Evolutionary conservation across 495 filamentous ascomycete genomes (phyloP).

Genomic region (Penicillium verhagenii): DNA sequence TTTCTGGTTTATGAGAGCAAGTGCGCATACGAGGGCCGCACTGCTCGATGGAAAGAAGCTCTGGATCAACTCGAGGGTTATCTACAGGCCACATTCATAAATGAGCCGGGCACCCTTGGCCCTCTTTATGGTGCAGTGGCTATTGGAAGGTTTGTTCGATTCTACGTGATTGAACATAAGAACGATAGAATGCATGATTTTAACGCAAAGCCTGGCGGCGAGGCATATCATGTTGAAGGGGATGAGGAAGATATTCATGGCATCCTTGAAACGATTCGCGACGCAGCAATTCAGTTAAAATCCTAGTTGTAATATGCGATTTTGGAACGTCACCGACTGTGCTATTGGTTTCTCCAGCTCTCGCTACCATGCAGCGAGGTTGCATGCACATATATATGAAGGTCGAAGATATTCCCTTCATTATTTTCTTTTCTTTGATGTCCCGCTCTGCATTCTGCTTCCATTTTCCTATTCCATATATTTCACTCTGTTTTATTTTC

Average conservation of each 20-base stretch:
- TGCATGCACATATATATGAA: too few relatives aligned
- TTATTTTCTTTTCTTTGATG: too few relatives aligned
- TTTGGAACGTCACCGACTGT: too few relatives aligned
- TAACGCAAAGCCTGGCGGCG: not conserved
- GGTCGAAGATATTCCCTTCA: too few relatives aligned
- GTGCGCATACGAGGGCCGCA: not conserved
- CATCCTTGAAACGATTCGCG: too few relatives aligned
- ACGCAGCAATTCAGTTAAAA: too few relatives aligned
- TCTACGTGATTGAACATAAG: not conserved
- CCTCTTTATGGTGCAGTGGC: not conserved
- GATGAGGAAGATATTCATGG: not conserved
- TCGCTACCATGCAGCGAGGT: too few relatives aligned
- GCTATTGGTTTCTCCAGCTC: too few relatives aligned
- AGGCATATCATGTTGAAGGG: not conserved
- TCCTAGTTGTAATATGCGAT: too few relatives aligned
- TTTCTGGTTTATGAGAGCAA: not conserved
- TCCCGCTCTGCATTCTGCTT: too few relatives aligned
- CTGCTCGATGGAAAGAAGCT: not conserved
- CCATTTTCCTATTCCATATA: too few relatives aligned
- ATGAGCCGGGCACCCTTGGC: not conserved
- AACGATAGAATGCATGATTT: not conserved
- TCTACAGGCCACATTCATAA: not conserved
- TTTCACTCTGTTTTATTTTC: too few relatives aligned
- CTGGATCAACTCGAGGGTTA: not conserved
- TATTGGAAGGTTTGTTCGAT: not conserved